Evolutionary conservation across 129 eudicot species (phyloP), one percentile per base, ranked within the genome.

Genomic region (Mikania micrantha): DNA sequence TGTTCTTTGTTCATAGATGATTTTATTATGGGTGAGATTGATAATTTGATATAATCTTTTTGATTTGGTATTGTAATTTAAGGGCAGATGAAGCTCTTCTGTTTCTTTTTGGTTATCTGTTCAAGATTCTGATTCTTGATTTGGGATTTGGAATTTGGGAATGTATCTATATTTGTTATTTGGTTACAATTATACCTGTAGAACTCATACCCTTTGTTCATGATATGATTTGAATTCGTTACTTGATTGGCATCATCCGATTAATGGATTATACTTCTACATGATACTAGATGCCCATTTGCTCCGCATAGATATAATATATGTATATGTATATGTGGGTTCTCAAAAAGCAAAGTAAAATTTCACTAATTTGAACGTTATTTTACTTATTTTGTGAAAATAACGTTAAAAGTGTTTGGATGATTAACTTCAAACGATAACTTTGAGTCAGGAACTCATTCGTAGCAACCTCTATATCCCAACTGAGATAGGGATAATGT

Each of bases 91-190:
- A 40, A 31, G 41, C 22, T 39, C 25, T 66, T 65, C 29, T 60
- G 4, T 31, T 57, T 42, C 27, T 19, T 67, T n/a, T 66, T 56
- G 60, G 48, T n/a, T 44, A 28, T 31, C 16, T 75, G 68, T 58
- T 58, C 56, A 66, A 13, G 9, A 58, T 44, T 67, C 53, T 66
- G 50, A 66, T 66, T 75, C 74, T 66, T 67, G 73, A 74, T 41
- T 60, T 56, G n/a, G n/a, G n/a, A n/a, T n/a, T n/a, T n/a, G n/a
- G n/a, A n/a, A n/a, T n/a, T n/a, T n/a, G 48, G 25, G 38, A 12
- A 34, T 74, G 74, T 67, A 74, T 44, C 68, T 15, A 54, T 74
- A n/a, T 57, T 56, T 75, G 47, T 52, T 47, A 10, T 11, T 24
- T 45, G 36, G 39, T 41, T 28, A 53, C 27, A 28, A 64, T 39